These are phyloP conservation scores for Kernera saxatilis DNA, from an alignment of 345 rosid species.

Conservation along the genomic window DNA sequence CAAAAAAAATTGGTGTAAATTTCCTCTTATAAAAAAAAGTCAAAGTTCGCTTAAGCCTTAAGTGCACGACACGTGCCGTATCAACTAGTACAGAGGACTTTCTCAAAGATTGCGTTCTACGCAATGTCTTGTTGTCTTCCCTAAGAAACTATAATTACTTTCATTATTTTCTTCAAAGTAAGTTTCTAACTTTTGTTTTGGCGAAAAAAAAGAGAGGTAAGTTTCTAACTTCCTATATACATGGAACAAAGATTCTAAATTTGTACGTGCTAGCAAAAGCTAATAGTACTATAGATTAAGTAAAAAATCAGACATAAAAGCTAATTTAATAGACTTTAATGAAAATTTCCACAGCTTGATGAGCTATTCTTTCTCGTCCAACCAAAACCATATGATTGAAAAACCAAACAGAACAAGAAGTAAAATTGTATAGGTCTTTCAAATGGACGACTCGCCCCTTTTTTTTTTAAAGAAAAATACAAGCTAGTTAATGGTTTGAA, in stretches of 20 bases:
- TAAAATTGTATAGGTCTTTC: not conserved
- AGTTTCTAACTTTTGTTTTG: not conserved
- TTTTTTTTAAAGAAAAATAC: not conserved
- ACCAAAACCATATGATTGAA: too few species aligned
- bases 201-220: not conserved
- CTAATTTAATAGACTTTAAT: not conserved
- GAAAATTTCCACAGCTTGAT: not conserved
- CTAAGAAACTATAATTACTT: not conserved
- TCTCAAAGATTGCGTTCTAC: not conserved
- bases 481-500: too few species aligned
- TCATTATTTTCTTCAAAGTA: not conserved
- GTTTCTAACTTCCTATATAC: not conserved
- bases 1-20: too few species aligned
- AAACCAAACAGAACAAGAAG: not conserved
- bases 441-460: not conserved
- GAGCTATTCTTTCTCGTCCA: not conserved
- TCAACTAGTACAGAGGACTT: not conserved
- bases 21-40: not conserved
- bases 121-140: not conserved
- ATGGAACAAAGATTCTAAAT: not conserved
- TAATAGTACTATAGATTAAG: too few species aligned
- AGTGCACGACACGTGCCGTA: constrained; percentile 21
- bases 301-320: too few species aligned
- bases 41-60: not conserved
- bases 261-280: not conserved